Conservation (phyloP, 129 eudicot species). For the Chrysanthemum seticuspe region DNA sequence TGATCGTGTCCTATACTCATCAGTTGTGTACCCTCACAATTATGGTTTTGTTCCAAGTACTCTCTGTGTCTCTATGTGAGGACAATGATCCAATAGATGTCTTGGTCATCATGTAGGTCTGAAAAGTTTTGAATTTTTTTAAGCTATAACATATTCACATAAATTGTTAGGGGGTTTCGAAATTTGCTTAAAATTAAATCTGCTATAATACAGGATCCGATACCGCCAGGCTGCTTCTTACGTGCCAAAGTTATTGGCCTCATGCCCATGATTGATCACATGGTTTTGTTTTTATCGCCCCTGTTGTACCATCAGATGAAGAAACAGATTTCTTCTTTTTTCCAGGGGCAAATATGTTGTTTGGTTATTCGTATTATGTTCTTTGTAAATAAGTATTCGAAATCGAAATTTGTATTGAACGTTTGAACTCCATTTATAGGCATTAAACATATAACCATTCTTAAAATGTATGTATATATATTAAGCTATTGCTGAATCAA, state of each 20-base stretch:
- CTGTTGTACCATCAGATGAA: slow-evolving; percentile 14
- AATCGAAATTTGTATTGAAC: slow-evolving; percentile 3
- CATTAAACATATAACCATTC: background rate
- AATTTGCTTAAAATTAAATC: background rate
- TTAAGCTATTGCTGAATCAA: slow-evolving; percentile 7
- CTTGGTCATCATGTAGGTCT: slow-evolving; percentile 93
- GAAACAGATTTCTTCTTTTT: background rate
- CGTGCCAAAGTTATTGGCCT: slow-evolving; percentile 92
- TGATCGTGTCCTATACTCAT: slow-evolving; percentile 91
- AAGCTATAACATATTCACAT: background rate
- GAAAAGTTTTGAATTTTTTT: background rate
- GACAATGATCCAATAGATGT: slow-evolving; percentile 95
- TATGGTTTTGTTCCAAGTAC: slow-evolving; percentile 96
- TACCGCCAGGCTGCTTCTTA: slow-evolving; percentile 87
- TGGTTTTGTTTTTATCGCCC: slow-evolving; percentile 7
- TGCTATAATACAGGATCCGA: slow-evolving; percentile 69
- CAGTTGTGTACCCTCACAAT: slow-evolving; percentile 95
- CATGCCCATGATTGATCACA: slow-evolving; percentile 89
- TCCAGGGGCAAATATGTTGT: slow-evolving; percentile 1
- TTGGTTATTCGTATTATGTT: background rate
- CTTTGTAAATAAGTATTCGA: slow-evolving; percentile 11
- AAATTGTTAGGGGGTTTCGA: too few relatives aligned
- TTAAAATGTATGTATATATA: background rate
- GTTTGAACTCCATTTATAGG: background rate
- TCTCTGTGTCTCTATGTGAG: slow-evolving; percentile 47